Percentiles rank a stretch among this genome's conserved stretches.
phyloP scores from a whole-genome alignment of 345 rosid species.

The Linum lewisii region DNA sequence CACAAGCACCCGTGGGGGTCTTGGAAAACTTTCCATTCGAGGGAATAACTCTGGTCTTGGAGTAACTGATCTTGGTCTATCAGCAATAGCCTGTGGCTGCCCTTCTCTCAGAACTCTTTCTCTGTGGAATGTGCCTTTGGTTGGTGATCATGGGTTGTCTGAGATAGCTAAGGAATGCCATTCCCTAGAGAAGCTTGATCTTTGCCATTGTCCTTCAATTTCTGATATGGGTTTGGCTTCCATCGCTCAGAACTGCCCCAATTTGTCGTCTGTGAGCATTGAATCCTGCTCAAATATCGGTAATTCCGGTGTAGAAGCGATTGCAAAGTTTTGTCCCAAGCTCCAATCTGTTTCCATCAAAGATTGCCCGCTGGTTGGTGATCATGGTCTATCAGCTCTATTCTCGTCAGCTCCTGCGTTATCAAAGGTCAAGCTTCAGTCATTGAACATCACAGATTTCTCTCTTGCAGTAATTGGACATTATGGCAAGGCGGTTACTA shows the following conservation, averaged over 20 bases:
- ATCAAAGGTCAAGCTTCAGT: constrained; percentile 54
- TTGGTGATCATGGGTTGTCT: constrained; percentile 47
- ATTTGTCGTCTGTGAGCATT: constrained; percentile 39
- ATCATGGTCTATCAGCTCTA: constrained; percentile 55
- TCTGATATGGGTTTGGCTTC: constrained; percentile 54
- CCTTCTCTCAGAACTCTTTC: constrained; percentile 57
- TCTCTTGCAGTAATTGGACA: constrained; percentile 71
- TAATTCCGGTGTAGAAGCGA: constrained; percentile 51
- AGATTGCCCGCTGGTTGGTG: constrained; percentile 66
- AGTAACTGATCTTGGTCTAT: constrained; percentile 48
- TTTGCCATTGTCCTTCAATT: constrained; percentile 46
- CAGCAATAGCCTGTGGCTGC: constrained; percentile 49
- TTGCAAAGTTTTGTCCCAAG: constrained; percentile 45
- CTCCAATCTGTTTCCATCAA: constrained; percentile 48
- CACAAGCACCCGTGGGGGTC: constrained; percentile 49
- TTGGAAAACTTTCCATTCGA: constrained; percentile 56
- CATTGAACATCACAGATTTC: constrained; percentile 59
- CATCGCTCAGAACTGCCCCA: constrained; percentile 48
- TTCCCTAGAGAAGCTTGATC: constrained; percentile 61
- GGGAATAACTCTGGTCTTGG: constrained; percentile 41
- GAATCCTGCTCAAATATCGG: constrained; percentile 54
- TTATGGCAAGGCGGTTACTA: constrained; percentile 45
- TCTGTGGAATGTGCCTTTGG: constrained; percentile 50
- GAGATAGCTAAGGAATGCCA: constrained; percentile 51
- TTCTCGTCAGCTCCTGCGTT: constrained; percentile 40